A percentile compares a stretch with the other conserved stretches of the same genome.
phyloP scores from a whole-genome alignment of 2,329 filamentous ascomycete genomes.

The Sporothrix protearum region DNA sequence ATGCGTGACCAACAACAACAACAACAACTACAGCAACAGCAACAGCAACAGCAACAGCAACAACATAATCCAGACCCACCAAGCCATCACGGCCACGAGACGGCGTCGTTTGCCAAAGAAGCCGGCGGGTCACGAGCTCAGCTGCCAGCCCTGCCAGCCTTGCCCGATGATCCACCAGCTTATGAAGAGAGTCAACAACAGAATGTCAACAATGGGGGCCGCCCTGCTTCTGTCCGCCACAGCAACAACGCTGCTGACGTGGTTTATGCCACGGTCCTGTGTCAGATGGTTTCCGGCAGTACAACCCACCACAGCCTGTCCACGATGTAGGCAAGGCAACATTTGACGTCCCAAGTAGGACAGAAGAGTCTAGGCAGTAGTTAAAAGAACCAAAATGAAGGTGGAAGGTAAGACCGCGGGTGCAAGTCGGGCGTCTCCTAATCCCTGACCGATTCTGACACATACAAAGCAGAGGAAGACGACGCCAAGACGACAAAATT shows the following conservation, averaged over 20 bases:
- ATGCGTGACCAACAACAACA: background rate
- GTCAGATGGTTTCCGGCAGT: constrained; percentile 22
- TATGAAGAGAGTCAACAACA: constrained; percentile 21
- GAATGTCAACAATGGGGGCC: background rate
- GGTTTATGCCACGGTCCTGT: background rate
- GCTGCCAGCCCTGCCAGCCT: background rate
- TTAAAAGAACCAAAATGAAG: background rate
- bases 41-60: background rate
- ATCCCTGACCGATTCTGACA: background rate
- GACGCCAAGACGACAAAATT: background rate
- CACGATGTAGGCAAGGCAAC: background rate
- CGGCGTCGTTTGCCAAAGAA: constrained; percentile 17
- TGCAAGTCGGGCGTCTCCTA: background rate
- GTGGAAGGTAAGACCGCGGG: background rate
- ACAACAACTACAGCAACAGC: background rate
- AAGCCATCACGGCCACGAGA: background rate
- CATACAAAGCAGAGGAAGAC: background rate
- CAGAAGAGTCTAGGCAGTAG: background rate
- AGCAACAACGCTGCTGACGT: background rate
- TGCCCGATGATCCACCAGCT: constrained; percentile 20
- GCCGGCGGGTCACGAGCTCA: background rate
- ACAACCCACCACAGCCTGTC: background rate
- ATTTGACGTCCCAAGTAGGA: background rate
- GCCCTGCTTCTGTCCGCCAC: background rate
- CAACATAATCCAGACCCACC: background rate